phyloP scores from a whole-genome alignment of 129 eudicot species.

The Oenanthe sinensis region DNA sequence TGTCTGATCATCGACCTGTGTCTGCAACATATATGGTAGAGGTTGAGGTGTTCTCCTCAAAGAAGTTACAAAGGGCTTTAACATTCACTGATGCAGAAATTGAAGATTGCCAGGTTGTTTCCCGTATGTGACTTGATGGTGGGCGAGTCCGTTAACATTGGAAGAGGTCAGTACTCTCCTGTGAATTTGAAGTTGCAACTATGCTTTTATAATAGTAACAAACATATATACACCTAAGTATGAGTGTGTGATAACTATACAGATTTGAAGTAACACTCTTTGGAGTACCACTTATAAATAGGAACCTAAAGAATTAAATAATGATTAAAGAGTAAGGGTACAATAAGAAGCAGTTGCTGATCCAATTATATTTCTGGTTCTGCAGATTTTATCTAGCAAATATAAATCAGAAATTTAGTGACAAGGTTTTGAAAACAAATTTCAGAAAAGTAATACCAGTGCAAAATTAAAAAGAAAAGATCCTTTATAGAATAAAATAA shows the following conservation, averaged over 20 bases:
- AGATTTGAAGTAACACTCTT: not conserved
- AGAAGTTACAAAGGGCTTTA: slow-evolving; percentile 77
- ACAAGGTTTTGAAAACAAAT: not conserved
- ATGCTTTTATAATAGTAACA: not conserved
- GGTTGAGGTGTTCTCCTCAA: slow-evolving; percentile 75
- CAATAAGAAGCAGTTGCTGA: not conserved
- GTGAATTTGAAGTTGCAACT: not conserved
- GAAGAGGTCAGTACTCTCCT: slow-evolving; percentile 39
- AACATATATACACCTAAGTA: not conserved
- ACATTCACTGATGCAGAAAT: slow-evolving; percentile 88
- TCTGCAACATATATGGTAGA: slow-evolving; percentile 66
- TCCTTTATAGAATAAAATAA: not conserved
- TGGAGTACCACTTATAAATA: not conserved
- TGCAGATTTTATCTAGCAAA: not conserved
- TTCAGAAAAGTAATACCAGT: not conserved
- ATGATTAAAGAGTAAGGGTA: not conserved
- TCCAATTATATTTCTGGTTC: not conserved
- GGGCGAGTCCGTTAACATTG: slow-evolving; percentile 32
- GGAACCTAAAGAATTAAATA: not conserved
- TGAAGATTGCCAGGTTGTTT: slow-evolving; percentile 35
- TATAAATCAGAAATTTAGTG: not conserved
- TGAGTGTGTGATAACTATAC: not conserved
- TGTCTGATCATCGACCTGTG: slow-evolving; percentile 93
- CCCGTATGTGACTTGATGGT: slow-evolving; percentile 24
- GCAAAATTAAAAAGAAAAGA: not conserved